Conservation (phyloP, 345 rosid genomes). For the Linum tenue region DNA sequence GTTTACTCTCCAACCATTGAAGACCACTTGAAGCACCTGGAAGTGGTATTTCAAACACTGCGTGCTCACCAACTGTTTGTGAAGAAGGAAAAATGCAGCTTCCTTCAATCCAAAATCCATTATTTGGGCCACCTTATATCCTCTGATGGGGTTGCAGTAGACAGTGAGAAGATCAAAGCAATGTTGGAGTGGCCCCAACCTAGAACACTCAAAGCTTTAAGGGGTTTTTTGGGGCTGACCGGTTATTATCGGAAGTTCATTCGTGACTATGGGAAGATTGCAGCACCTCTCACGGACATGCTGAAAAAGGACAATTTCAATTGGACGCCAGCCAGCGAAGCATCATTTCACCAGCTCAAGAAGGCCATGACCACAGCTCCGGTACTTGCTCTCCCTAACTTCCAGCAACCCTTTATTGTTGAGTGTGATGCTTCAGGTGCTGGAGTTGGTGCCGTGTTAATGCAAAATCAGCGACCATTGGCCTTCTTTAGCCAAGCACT, state of each 20-base stretch:
- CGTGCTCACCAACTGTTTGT: background rate
- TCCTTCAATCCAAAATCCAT: background rate
- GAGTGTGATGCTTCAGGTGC: background rate
- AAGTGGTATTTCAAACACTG: background rate
- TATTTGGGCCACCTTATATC: background rate
- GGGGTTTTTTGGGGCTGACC: background rate
- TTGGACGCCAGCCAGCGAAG: background rate
- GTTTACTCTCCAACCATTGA: background rate
- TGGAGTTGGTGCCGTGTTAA: background rate
- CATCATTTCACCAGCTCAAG: background rate
- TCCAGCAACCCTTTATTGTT: background rate
- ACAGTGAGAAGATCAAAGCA: background rate
- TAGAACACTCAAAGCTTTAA: background rate
- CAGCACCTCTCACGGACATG: background rate
- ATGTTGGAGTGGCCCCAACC: background rate
- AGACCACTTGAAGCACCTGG: background rate
- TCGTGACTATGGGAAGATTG: background rate
- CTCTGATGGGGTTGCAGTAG: background rate
- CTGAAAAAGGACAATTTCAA: background rate
- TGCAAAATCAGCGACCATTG: background rate
- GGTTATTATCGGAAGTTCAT: background rate
- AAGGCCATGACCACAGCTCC: background rate
- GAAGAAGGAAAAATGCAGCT: background rate
- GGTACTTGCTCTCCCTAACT: background rate
- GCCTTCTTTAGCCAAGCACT: background rate